phyloP scores from a whole-genome alignment of 2,329 filamentous ascomycete species.

The Arthrobotrys conoides region DNA sequence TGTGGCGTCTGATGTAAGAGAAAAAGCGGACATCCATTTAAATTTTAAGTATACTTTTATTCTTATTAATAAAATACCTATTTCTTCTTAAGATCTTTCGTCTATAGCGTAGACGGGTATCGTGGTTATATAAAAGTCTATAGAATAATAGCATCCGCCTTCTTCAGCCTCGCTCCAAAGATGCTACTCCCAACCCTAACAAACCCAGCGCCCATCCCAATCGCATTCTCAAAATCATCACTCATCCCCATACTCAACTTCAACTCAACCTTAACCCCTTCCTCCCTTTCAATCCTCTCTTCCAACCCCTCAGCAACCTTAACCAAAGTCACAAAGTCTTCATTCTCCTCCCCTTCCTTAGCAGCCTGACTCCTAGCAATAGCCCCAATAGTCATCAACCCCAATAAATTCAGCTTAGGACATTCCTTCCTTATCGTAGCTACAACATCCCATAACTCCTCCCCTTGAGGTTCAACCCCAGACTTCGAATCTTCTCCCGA shows the following conservation, averaged over 20 bases:
- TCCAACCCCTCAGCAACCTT: constrained; percentile 40
- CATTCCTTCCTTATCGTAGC: constrained; percentile 76
- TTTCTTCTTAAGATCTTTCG: not conserved
- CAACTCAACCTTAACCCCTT: constrained; percentile 44
- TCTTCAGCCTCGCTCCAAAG: constrained; percentile 85
- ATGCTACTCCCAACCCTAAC: constrained; percentile 94
- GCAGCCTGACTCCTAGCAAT: constrained; percentile 55
- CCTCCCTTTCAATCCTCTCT: constrained; percentile 58
- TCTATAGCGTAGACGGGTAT: not conserved
- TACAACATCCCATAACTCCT: constrained; percentile 44
- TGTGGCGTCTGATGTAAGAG: constrained; percentile 64
- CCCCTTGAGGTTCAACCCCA: constrained; percentile 38
- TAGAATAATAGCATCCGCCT: constrained; percentile 75
- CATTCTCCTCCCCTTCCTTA: constrained; percentile 58
- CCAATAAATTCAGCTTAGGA: constrained; percentile 78
- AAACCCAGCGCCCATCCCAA: constrained; percentile 85
- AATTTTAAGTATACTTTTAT: too few species aligned
- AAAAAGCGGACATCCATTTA: constrained; percentile 64
- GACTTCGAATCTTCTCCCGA: constrained; percentile 70
- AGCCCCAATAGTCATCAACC: constrained; percentile 61
- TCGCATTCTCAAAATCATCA: constrained; percentile 91
- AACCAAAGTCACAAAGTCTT: constrained; percentile 58
- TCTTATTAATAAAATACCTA: not conserved
- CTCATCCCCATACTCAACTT: constrained; percentile 73
- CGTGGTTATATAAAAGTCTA: not conserved